phyloP scores from a whole-genome alignment of 306 rosid species.

The Quercus ilex region DNA sequence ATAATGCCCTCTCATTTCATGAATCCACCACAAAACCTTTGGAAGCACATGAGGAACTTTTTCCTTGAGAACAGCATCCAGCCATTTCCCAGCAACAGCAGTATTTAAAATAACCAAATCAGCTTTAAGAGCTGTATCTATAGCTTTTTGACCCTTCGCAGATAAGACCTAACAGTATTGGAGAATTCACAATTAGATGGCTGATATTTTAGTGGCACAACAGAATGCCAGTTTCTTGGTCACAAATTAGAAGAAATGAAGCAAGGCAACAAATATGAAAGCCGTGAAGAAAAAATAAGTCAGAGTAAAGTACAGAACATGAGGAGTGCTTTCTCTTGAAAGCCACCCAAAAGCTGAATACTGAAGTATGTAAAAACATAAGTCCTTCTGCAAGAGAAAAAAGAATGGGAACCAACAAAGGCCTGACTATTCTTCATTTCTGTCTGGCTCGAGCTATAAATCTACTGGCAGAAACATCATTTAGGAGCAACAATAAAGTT shows the following conservation, averaged over 20 bases:
- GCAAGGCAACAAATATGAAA: neutral
- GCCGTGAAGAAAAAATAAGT: neutral
- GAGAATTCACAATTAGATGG: slow-evolving; percentile 18
- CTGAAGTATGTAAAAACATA: neutral
- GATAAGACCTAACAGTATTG: slow-evolving; percentile 51
- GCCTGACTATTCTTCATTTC: neutral
- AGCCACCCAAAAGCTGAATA: neutral
- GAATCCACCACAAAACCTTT: slow-evolving; percentile 99
- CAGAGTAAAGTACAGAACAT: neutral
- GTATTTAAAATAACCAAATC: slow-evolving; percentile 86
- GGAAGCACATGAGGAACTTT: slow-evolving; percentile 75
- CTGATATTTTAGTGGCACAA: slow-evolving; percentile 2
- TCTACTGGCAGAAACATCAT: neutral
- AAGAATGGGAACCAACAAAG: neutral
- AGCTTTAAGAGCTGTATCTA: slow-evolving; percentile 76
- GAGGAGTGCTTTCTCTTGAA: neutral
- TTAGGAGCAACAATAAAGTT: neutral
- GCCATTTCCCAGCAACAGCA: slow-evolving; percentile 99
- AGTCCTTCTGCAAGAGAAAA: neutral
- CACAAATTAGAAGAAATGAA: neutral
- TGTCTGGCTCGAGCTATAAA: neutral
- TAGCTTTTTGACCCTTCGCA: slow-evolving; percentile 71
- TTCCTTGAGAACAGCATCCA: slow-evolving; percentile 80
- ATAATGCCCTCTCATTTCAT: slow-evolving; percentile 98
- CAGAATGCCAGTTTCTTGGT: neutral